Base-by-base conservation (phyloP, 768 basidiomycete species). In the Naganishia onofrii region DNA sequence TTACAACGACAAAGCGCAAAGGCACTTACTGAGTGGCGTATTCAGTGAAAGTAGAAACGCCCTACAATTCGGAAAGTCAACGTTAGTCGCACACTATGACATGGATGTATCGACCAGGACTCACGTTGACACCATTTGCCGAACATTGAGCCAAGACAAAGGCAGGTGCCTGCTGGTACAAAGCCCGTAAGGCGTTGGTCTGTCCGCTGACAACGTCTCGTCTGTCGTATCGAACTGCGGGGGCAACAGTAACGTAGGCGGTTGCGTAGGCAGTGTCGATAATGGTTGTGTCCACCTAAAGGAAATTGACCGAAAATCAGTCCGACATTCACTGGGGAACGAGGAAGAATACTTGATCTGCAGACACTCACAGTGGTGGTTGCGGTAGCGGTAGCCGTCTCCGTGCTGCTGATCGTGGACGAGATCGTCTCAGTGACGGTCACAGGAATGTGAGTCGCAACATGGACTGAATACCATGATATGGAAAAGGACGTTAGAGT, bases 181-280 rank as follows among this genome's bases (percentile, higher is more conserved):
- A 51, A 7, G 48, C 15, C 23, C 23, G 19, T 6, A 51, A n/a
- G 48, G 48, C 48, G n/a, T 51, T 51, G 48, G 48, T 51, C 23
- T 51, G 48, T n/a, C 48, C 48, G 48, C 48, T 51, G 48, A 51
- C n/a, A 26, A 51, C 48, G 21, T 51, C 48, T 51, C 48, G 15
- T 12, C n/a, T n/a, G 48, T 51, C 48, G 48, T 51, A 51, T 26
- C 48, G 48, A 1, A 51, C 48, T 4, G 48, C 48, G n/a, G 48
- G 48, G 48, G 19, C 23, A 7, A 51, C 48, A 21, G 48, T 51
- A 7, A 51, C 48, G 48, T 51, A 51, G 48, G 48, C 23, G 21
- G 48, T 51, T 12, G 19, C 48, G n/a, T 51, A 51, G n/a, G 23
- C 48, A 7, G 48, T 51, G 3, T 51, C 23, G 12, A 51, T n/a